A percentile compares a stretch with the other conserved stretches of the same genome.
Conservation (phyloP, 768 basidiomycete species). For the Amylocystis lapponica region DNA sequence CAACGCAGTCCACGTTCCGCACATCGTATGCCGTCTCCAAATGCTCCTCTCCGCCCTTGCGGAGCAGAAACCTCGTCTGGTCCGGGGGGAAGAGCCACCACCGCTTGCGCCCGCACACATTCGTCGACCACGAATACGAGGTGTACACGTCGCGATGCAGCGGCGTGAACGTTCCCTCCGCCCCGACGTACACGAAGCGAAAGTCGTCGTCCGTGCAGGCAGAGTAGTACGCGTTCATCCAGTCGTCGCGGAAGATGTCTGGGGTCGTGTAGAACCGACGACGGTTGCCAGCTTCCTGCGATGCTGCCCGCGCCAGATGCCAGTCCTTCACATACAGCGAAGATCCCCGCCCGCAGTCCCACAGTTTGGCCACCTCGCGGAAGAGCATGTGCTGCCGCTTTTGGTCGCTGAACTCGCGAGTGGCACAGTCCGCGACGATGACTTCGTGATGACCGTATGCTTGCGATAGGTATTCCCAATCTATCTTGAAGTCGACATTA, state of each 20-base stretch:
- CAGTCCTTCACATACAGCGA: conserved; percentile 25
- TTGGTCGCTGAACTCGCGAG: conserved; percentile 20
- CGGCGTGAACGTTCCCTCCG: conserved; percentile 22
- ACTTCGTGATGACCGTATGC: conserved; percentile 17
- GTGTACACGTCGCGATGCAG: conserved; percentile 25
- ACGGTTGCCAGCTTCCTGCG: background rate
- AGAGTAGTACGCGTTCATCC: conserved; percentile 26
- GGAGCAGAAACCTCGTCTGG: conserved; percentile 17
- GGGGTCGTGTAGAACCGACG: conserved; percentile 21
- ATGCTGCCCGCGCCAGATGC: conserved; percentile 19
- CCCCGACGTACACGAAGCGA: conserved; percentile 24
- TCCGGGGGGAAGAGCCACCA: conserved; percentile 26
- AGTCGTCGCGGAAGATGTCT: conserved; percentile 23
- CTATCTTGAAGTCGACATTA: conserved; percentile 2
- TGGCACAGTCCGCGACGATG: conserved; percentile 20
- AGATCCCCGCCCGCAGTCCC: conserved; percentile 13
- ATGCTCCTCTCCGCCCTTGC: conserved; percentile 12
- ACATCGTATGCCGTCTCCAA: conserved; percentile 18
- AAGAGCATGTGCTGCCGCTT: conserved; percentile 14
- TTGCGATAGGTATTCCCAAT: conserved; percentile 15
- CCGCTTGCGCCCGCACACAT: conserved; percentile 21
- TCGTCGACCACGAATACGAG: conserved; percentile 27
- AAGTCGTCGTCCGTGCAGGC: conserved; percentile 23
- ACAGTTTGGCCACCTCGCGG: conserved; percentile 16
- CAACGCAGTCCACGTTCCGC: conserved; percentile 13